Conservation (phyloP, 164 flowering plant genomes). For the Stephania yunnanensis region DNA sequence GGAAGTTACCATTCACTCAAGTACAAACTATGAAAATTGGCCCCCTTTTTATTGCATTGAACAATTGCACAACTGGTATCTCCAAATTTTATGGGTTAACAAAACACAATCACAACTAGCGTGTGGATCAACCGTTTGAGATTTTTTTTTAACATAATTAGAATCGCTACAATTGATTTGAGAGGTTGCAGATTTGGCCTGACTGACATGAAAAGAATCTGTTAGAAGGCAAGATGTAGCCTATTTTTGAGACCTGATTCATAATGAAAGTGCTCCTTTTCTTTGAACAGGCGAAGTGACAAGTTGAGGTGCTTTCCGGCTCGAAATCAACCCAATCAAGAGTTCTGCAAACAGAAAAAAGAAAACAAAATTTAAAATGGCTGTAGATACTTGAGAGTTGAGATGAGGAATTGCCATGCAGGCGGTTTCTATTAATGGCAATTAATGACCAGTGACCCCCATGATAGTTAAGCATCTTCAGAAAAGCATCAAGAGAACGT, state of each 20-base stretch:
- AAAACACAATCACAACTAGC: background rate
- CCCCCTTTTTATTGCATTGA: too few species aligned
- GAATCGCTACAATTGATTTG: background rate
- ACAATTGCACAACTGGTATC: background rate
- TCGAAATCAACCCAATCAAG: background rate
- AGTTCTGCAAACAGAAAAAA: conserved; percentile 1
- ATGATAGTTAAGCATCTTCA: background rate
- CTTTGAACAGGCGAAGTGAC: background rate
- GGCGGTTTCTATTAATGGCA: background rate
- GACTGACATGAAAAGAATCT: background rate
- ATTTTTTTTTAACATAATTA: background rate
- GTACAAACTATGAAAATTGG: background rate
- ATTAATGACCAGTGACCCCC: background rate
- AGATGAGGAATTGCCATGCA: background rate
- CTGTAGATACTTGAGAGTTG: background rate
- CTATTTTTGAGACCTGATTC: background rate
- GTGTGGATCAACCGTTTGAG: background rate
- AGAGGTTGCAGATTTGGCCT: background rate
- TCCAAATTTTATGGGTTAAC: background rate
- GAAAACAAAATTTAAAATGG: background rate
- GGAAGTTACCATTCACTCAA: background rate
- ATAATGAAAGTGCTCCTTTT: background rate
- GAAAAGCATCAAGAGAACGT: background rate
- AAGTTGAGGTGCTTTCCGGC: background rate
- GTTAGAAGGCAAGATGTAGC: background rate